Base-by-base conservation (phyloP, 495 filamentous ascomycete species). In the Daldinia vernicosa region DNA sequence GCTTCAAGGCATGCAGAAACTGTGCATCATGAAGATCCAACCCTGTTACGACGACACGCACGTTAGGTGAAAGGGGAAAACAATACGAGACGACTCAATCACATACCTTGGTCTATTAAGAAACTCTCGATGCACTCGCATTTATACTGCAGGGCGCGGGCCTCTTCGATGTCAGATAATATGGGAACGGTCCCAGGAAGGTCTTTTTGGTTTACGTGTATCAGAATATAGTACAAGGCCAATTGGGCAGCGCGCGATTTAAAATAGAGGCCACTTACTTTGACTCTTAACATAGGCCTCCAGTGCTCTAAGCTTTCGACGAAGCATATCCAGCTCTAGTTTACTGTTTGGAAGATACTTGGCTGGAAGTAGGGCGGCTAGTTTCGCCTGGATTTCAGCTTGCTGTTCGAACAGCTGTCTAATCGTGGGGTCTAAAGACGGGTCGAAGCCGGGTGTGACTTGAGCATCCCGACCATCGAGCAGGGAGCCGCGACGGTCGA, bases 51-150 rank as follows among this genome's bases (percentile, higher is more conserved):
- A 56, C 28, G 54, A 47, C 54, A 32, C 32, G 71, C 50, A 70
- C 50, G 33, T 73, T 68, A 60, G 53, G 67, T 27, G 56, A 71
- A 66, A 47, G n/a, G 39, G 32, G 28, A 35, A 11, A 22, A 35
- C 45, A 2, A 32, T 33, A 63, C 40, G 55, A 53, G 50, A 56
- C 60, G 60, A 51, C 27, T 40, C 8, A 51, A 60, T 47, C 35
- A 76, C 81, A 65, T 80, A 85, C 83, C 82, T 79, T 82, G 76
- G 24, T 83, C 81, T 55, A 84, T 71, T 58, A 82, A 81, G 40
- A 81, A 83, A 54, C 75, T 78, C 64, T 84, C 82, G 66, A 85
- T 81, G 67, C 83, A 85, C 71, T 85, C 83, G 69, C 82, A 84
- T 63, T 77, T 78, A 66, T 85, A 84, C 61, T 85, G 83, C 57